Evolutionary conservation across 495 filamentous ascomycete species (phyloP), one percentile per base, ranked within the genome.

Genomic region (Daldinia vernicosa): DNA sequence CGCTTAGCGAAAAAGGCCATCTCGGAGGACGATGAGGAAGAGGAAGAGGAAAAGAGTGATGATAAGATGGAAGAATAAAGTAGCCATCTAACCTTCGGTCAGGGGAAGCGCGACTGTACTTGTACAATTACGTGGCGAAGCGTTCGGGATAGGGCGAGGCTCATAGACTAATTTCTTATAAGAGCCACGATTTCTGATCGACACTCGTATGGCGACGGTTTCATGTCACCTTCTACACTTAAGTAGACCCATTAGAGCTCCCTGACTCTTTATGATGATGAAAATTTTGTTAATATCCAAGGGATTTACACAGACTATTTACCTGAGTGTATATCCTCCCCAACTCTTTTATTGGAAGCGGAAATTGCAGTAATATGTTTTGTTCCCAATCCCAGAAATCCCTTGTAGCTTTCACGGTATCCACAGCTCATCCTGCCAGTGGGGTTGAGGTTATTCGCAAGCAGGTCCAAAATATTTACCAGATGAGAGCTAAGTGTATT

Each of bases 61-160:
- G 89, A 92, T 71, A 90, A 89, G 79, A 93, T 93, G 91, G 88
- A 93, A 80, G 90, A 93, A 82, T 93, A 85, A 80, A 71, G 24
- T 17, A 39, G 53, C 12, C 30, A 30, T 27, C 32, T 59, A 15
- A 15, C 24, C 59, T 14, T 51, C 26, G 17, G 22, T 32, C 14
- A 32, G 26, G 6, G 7, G 28, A 50, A 19, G 30, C 24, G 30
- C 9, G 28, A 27, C 51, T 72, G 65, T 69, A 65, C 65, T 72
- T 69, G 61, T 72, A 47, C 43, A 72, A 52, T 32, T 55, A 50
- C 22, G 35, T 64, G 57, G 50, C 58, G 45, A 70, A 54, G 50
- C 60, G 35, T 65, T 68, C 56, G 65, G 39, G 33, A 39, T 61
- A 43, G 65, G 55, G 52, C 53, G 35, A 63, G 17, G 60, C 60